Conservation (phyloP, 176 grass and related monocot species). For the Thinopyrum elongatum region DNA sequence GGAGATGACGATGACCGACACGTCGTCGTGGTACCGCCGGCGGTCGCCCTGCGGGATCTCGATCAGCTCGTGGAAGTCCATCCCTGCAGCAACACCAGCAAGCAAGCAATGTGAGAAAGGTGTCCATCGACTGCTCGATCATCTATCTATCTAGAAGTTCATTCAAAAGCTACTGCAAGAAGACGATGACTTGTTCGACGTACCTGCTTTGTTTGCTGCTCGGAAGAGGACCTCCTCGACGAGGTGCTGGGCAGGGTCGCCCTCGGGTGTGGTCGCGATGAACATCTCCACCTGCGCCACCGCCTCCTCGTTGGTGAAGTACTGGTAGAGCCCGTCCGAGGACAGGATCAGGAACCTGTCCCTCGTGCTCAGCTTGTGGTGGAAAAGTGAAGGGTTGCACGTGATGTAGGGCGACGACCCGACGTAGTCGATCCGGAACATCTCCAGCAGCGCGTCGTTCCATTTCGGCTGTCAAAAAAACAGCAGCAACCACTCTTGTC, state of each 20-base stretch:
- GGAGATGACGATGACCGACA: slow-evolving; percentile 91
- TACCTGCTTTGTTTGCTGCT: slow-evolving; percentile 93
- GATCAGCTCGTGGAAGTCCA: slow-evolving; percentile 93
- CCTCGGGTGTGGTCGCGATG: slow-evolving; percentile 79
- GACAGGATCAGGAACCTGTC: slow-evolving; percentile 95
- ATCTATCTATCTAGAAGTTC: slow-evolving; percentile 23
- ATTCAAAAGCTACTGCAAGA: slow-evolving; percentile 33
- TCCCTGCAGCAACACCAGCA: slow-evolving; percentile 48
- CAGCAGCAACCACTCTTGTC: background rate
- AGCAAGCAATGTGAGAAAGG: slow-evolving; percentile 27
- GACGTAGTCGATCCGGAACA: slow-evolving; percentile 93
- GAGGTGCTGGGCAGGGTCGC: slow-evolving; percentile 91
- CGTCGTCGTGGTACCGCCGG: slow-evolving; percentile 86
- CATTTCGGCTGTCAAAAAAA: slow-evolving; percentile 69
- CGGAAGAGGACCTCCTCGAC: slow-evolving; percentile 95
- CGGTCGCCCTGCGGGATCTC: slow-evolving; percentile 91
- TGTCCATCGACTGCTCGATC: slow-evolving; percentile 9
- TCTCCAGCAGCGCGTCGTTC: slow-evolving; percentile 82
- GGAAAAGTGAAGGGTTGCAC: slow-evolving; percentile 82
- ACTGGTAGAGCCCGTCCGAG: slow-evolving; percentile 96
- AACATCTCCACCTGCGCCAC: slow-evolving; percentile 89
- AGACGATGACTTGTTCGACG: background rate
- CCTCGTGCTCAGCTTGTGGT: slow-evolving; percentile 62
- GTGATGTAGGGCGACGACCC: slow-evolving; percentile 81
- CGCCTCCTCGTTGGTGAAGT: slow-evolving; percentile 93